phyloP scores from a whole-genome alignment of 495 filamentous ascomycete species.

The Lasiosphaeria ovina region DNA sequence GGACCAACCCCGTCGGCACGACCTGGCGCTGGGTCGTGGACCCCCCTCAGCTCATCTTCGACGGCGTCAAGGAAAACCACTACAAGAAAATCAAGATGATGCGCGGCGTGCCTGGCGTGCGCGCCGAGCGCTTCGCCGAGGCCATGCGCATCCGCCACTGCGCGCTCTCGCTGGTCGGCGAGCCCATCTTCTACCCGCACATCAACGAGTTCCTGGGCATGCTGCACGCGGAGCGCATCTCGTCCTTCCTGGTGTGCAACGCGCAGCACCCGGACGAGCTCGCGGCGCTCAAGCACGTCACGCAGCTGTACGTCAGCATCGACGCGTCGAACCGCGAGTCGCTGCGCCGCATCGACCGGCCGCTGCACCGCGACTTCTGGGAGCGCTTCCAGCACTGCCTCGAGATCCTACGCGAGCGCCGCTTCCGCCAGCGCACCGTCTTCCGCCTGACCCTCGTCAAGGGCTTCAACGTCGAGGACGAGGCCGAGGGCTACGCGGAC shows the following conservation, averaged over 20 bases:
- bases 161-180: constrained; percentile 84
- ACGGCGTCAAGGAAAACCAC: constrained; percentile 85
- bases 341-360: constrained; percentile 81
- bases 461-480: constrained; percentile 92
- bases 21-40: constrained; percentile 96
- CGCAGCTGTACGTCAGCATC: constrained; percentile 93
- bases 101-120: constrained; percentile 86
- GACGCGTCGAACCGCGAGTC: constrained; percentile 90
- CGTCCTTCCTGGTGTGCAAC: constrained; percentile 94
- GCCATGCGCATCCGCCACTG: constrained; percentile 93
- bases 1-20: constrained; percentile 94
- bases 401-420: constrained; percentile 79
- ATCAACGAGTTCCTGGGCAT: constrained; percentile 87
- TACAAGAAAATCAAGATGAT: constrained; percentile 98
- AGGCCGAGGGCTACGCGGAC: constrained; percentile 85
- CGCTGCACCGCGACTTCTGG: constrained; percentile 95
- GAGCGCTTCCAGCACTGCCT: constrained; percentile 88
- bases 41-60: constrained; percentile 81
- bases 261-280: constrained; percentile 96
- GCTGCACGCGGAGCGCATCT: constrained; percentile 82
- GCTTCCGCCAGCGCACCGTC: constrained; percentile 83
- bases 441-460: constrained; percentile 95
- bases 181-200: constrained; percentile 96
- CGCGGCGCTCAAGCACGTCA: constrained; percentile 74
- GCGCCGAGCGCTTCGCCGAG: constrained; percentile 87